Evolutionary conservation across 768 basidiomycete genomes (phyloP).

Genomic region (Leccinum pellstonianum): DNA sequence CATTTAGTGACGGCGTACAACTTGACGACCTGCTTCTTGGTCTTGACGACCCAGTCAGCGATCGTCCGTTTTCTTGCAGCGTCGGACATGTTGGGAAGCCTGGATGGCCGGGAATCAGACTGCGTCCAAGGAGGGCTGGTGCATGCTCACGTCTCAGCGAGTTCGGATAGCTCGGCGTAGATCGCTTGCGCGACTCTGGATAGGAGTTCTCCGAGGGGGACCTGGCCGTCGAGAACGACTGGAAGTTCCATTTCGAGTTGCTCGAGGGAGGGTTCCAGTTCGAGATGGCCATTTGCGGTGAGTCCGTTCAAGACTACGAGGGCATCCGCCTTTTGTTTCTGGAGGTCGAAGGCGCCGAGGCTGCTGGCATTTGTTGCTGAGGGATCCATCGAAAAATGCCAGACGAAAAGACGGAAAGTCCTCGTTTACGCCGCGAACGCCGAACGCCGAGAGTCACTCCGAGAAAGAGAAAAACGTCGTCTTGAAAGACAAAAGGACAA

Average conservation of each 20-base stretch:
- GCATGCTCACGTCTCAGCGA: constrained; percentile 76
- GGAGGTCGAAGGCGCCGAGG: constrained; percentile 21
- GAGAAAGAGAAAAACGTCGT: background rate
- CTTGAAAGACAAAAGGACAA: constrained; percentile 17
- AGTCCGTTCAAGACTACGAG: constrained; percentile 31
- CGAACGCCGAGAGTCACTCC: background rate
- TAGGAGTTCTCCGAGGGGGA: constrained; percentile 69
- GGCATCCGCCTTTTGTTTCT: constrained; percentile 32
- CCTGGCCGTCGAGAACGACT: constrained; percentile 67
- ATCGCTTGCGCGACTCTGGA: constrained; percentile 76
- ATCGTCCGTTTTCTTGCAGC: constrained; percentile 73
- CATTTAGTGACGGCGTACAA: constrained; percentile 85
- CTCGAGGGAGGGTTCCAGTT: constrained; percentile 44
- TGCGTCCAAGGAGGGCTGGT: background rate
- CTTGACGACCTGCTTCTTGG: constrained; percentile 87
- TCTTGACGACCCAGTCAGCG: constrained; percentile 89
- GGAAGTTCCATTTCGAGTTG: constrained; percentile 75
- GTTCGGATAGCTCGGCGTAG: constrained; percentile 78
- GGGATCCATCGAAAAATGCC: constrained; percentile 15
- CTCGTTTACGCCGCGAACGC: constrained; percentile 7
- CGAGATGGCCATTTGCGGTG: constrained; percentile 35
- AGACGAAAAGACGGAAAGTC: background rate
- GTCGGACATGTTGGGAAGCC: constrained; percentile 83
- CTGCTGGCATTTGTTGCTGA: constrained; percentile 14
- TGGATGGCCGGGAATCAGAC: constrained; percentile 25